Evolutionary conservation across 371 early-diverging fungal genomes (phyloP).

Genomic region (Mucor sp.): DNA sequence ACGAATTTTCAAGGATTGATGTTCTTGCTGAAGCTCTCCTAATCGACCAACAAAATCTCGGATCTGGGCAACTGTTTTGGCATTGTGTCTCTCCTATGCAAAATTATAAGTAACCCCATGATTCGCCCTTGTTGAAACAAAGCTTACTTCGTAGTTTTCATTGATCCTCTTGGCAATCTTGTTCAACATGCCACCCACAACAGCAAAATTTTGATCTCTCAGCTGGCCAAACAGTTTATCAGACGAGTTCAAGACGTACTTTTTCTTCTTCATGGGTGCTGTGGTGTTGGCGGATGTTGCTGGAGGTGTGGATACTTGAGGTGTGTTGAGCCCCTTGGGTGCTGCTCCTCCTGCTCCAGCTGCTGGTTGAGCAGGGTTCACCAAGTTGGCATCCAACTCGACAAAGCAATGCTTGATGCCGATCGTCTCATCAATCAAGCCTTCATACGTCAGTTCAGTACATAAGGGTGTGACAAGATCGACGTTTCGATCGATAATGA

Average conservation of each 20-base stretch:
- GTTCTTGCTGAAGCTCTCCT: conserved; percentile 80
- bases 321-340: not conserved
- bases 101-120: not conserved
- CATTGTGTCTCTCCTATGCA: conserved; percentile 73
- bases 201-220: conserved; percentile 88
- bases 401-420: conserved; percentile 71
- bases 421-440: conserved; percentile 84
- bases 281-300: conserved; percentile 19
- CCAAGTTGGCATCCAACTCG: conserved; percentile 58
- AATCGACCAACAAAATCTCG: conserved; percentile 88
- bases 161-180: conserved; percentile 83
- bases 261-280: conserved; percentile 66
- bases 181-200: conserved; percentile 81
- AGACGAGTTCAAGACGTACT: conserved; percentile 75
- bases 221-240: conserved; percentile 82
- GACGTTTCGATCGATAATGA: conserved; percentile 88
- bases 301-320: conserved; percentile 4
- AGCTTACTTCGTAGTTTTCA: conserved; percentile 79
- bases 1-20: conserved; percentile 80
- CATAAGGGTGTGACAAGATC: conserved; percentile 92
- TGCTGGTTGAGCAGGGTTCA: conserved; percentile 39
- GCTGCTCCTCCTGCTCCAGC: conserved; percentile 19
- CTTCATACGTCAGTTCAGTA: conserved; percentile 94
- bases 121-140: too few species aligned
- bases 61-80: conserved; percentile 86